phyloP scores from a whole-genome alignment of 2,329 filamentous ascomycete species.

The Davidsoniella virescens region DNA sequence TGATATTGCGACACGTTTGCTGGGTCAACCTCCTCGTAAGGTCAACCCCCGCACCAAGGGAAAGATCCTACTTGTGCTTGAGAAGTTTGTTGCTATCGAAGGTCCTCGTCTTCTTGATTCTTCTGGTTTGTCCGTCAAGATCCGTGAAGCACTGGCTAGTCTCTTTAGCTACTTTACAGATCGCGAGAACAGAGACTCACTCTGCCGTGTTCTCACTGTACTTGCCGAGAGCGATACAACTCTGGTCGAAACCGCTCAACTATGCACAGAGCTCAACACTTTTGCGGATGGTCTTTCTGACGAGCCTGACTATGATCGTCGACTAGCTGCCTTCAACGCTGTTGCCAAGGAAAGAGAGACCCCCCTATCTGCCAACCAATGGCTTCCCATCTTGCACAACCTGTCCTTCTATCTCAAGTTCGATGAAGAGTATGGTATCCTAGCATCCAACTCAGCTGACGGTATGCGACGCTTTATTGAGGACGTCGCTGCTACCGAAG shows the following conservation, averaged over 20 bases:
- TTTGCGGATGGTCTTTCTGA: slow-evolving; percentile 57
- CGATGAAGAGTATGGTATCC: slow-evolving; percentile 74
- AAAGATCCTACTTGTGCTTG: slow-evolving; percentile 60
- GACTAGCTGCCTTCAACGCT: slow-evolving; percentile 57
- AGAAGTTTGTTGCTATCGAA: slow-evolving; percentile 60
- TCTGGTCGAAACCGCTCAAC: slow-evolving; percentile 44
- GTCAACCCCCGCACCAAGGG: slow-evolving; percentile 75
- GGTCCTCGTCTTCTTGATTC: slow-evolving; percentile 22
- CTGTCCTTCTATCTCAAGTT: slow-evolving; percentile 74
- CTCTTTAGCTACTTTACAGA: slow-evolving; percentile 88
- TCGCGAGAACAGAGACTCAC: slow-evolving; percentile 52
- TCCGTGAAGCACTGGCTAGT: slow-evolving; percentile 49
- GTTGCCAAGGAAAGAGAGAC: slow-evolving; percentile 49
- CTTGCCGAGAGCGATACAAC: slow-evolving; percentile 49
- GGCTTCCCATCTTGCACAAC: slow-evolving; percentile 79
- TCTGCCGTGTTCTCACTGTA: slow-evolving; percentile 57
- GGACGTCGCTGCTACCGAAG: slow-evolving; percentile 28
- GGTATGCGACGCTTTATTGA: slow-evolving; percentile 65
- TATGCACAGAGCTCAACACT: slow-evolving; percentile 71
- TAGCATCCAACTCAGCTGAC: slow-evolving; percentile 65
- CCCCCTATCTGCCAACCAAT: slow-evolving; percentile 53
- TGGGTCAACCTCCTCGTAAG: slow-evolving; percentile 68
- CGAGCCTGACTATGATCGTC: slow-evolving; percentile 74
- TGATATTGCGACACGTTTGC: slow-evolving; percentile 61
- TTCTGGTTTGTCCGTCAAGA: slow-evolving; percentile 15